Base-by-base conservation (phyloP, 2,329 filamentous ascomycete genomes). In the Clonostachys byssicola region DNA sequence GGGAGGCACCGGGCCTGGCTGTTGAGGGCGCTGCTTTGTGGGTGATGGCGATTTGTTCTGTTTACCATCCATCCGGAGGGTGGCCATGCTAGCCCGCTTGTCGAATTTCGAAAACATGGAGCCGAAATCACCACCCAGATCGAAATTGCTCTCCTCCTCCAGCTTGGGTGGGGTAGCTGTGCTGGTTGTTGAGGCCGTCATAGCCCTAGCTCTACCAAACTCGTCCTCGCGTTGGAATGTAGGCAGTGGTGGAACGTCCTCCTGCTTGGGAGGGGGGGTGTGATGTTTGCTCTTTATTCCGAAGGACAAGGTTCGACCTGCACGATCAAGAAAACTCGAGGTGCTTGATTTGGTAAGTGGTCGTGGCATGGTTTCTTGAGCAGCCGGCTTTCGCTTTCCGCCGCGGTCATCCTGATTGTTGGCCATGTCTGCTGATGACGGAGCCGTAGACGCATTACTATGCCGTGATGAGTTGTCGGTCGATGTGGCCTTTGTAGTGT, bases 401-500 rank as follows among this genome's bases (percentile, higher is more conserved):
- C 66, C 63, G 43, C 61, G 51, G 36, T 47, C 58, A 18, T 57
- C 47, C 10, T 42, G 20, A 13, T 13, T 18, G 16, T 47, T 44
- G 7, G 48, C 17, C 49, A 56, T 51, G 41, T 70, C 78, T 45
- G 78, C 73, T 5, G 80, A 82, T 4, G 80, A 83, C 12, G 80
- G 78, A 35, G 80, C 71, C 36, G 80, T 83, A n/a, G 80, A 83
- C 45, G 72, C 75, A 62, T 80, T 80, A 62, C 80, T 83, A 60
- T 83, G 77, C 57, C 79, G 75, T 44, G 80, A 83, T 34, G 79
- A 83, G 55, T 77, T 78, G 62, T 83, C 80, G 53, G 74, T 77
- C 46, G 77, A 81, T 44, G 72, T 73, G 50, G 77, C 77, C 63
- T 82, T 80, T 49, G 79, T 83, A 36, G 76, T 81, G 61, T 81